phyloP scores from a whole-genome alignment of 176 grass and related monocot species.

The Avena eriantha region DNA sequence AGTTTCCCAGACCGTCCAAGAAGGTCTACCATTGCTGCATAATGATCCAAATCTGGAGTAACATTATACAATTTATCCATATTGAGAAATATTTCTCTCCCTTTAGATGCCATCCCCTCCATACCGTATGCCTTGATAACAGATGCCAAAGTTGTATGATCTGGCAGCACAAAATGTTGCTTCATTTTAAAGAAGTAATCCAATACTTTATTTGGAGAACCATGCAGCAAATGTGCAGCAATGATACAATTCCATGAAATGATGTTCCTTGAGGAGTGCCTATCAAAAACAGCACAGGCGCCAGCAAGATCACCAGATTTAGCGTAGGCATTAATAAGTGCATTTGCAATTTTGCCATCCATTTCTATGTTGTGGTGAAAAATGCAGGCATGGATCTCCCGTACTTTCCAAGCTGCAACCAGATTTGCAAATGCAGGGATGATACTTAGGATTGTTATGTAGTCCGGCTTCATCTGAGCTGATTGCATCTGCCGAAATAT shows the following conservation, averaged over 20 bases:
- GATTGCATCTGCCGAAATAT: slow-evolving; percentile 74
- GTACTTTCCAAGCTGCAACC: slow-evolving; percentile 59
- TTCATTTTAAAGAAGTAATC: slow-evolving; percentile 63
- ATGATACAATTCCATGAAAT: slow-evolving; percentile 85
- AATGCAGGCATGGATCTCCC: slow-evolving; percentile 71
- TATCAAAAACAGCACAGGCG: slow-evolving; percentile 67
- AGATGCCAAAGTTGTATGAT: slow-evolving; percentile 59
- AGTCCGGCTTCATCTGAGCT: slow-evolving; percentile 52
- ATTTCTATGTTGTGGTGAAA: slow-evolving; percentile 56
- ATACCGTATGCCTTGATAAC: slow-evolving; percentile 74
- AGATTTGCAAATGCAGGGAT: slow-evolving; percentile 73
- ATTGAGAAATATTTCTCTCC: slow-evolving; percentile 54
- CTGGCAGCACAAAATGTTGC: slow-evolving; percentile 46
- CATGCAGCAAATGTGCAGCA: slow-evolving; percentile 58
- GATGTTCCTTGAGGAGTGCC: slow-evolving; percentile 54
- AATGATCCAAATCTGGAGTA: slow-evolving; percentile 64
- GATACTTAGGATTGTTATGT: slow-evolving; percentile 73
- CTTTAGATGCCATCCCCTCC: slow-evolving; percentile 56
- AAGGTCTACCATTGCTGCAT: slow-evolving; percentile 61
- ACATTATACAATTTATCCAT: slow-evolving; percentile 58
- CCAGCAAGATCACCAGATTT: slow-evolving; percentile 68
- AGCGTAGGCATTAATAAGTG: slow-evolving; percentile 65
- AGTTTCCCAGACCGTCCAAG: slow-evolving; percentile 69
- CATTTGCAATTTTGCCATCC: slow-evolving; percentile 68
- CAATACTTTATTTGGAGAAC: slow-evolving; percentile 54